Evolutionary conservation across 169 alveolate species (phyloP), one percentile per base, ranked within the genome.

Genomic region (Plasmodium reichenowi): DNA sequence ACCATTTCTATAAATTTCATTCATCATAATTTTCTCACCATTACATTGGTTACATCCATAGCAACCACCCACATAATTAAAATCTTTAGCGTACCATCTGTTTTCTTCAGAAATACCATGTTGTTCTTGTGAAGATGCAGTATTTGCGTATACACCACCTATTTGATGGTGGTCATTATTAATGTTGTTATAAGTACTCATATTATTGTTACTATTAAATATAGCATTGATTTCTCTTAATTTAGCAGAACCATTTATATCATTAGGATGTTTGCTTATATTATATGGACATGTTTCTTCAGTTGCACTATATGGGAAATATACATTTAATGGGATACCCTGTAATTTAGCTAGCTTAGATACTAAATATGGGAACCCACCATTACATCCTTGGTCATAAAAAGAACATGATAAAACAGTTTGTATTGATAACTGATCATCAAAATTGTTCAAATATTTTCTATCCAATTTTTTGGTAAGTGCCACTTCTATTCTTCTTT

Each of bases 281-380:
- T 17, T 74, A 47, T 74, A 73, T 1, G 89, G 88, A 13, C 89
- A 72, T 2, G 63, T 75, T 13, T 52, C 62, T n/a, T 70, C 63
- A 15, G 20, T 58, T 38, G 87, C 83, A 6, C 87, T 75, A 63
- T 93, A 90, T 1, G 89, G 89, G 24, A 92, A 93, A n/a, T 92
- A 92, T 20, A 70, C 60, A 59, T 92, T 94, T 2, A 94, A 48
- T 4, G 95, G 93, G 9, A 96, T 71, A 43, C 98, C 98, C 10
- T 95, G 92, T 60, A 95, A 97, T 47, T 88, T 93, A 6, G 96
- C 96, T 56, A 95, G 94, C 74, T 95, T 96, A 0, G 98, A 96
- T 8, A 95, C 98, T 32, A 97, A 93, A 63, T 93, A 96, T 7
- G 98, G 98, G 54, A 95, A 97, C 0, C 98, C 98, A 3, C 98